These are phyloP conservation scores for Penicillium psychrosexuale DNA, from an alignment of 2,329 filamentous ascomycete genomes.

Conservation along the genomic window DNA sequence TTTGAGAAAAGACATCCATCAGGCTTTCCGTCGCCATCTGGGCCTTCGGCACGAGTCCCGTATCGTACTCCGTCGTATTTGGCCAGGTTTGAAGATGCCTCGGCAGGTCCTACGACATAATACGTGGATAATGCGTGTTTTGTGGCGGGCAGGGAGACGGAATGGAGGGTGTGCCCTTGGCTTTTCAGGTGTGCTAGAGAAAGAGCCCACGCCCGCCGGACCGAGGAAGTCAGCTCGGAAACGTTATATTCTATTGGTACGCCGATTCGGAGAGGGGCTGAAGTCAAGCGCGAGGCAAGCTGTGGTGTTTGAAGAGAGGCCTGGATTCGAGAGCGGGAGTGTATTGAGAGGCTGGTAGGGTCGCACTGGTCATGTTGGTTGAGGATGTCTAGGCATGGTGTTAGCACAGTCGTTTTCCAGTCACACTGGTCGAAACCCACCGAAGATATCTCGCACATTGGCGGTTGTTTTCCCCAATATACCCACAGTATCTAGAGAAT, in stretches of 20 bases:
- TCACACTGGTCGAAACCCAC: constrained; percentile 26
- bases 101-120: constrained; percentile 90
- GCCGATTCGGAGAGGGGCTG: constrained; percentile 50
- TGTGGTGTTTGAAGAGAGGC: constrained; percentile 41
- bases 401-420: constrained; percentile 11
- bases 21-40: constrained; percentile 53
- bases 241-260: constrained; percentile 81
- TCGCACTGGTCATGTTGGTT: constrained; percentile 66
- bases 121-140: constrained; percentile 85
- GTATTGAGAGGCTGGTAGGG: constrained; percentile 65
- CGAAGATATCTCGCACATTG: constrained; percentile 53
- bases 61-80: constrained; percentile 98
- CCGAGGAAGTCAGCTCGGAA: constrained; percentile 66
- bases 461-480: constrained; percentile 60
- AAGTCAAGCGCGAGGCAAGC: constrained; percentile 25
- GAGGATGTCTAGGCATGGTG: constrained; percentile 41
- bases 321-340: constrained; percentile 53
- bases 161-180: constrained; percentile 68
- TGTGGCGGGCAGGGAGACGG: constrained; percentile 78
- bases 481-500: constrained; percentile 87
- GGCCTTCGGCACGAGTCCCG: constrained; percentile 56
- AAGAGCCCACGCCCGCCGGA: constrained; percentile 67
- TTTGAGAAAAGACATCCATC: constrained; percentile 65
- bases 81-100: constrained; percentile 91
- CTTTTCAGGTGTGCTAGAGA: constrained; percentile 59